Evolutionary conservation across 2,329 filamentous ascomycete genomes (phyloP).

Genomic region (Aspergillus neoniger): DNA sequence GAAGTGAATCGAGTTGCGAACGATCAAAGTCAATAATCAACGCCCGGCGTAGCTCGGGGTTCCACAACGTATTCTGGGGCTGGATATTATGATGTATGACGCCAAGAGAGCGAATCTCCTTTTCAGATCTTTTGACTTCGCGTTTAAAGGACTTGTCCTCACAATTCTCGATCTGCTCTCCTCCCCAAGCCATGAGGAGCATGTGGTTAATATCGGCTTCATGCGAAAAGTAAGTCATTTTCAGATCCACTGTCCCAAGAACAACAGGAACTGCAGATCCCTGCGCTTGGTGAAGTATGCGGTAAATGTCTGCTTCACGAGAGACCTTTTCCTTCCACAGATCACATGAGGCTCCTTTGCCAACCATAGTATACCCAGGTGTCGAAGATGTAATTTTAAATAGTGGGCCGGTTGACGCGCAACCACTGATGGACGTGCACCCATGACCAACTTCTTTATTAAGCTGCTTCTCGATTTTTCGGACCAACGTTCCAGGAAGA

Average conservation of each 20-base stretch:
- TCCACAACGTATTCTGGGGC: background rate
- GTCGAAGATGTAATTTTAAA: slow-evolving; percentile 32
- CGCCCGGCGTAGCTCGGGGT: background rate
- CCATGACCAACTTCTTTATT: background rate
- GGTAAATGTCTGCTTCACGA: slow-evolving; percentile 27
- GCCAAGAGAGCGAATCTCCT: background rate
- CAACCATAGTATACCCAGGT: slow-evolving; percentile 28
- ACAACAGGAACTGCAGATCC: slow-evolving; percentile 32
- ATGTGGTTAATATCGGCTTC: background rate
- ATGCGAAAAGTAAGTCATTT: background rate
- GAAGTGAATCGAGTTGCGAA: too few relatives aligned
- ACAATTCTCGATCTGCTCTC: background rate
- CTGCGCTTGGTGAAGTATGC: slow-evolving; percentile 24
- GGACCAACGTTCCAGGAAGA: background rate
- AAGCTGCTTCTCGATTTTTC: background rate
- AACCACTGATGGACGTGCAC: slow-evolving; percentile 29
- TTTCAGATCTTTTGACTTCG: background rate
- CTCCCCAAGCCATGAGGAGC: background rate
- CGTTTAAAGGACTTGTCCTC: background rate
- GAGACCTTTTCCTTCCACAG: slow-evolving; percentile 25
- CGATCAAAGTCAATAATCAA: background rate
- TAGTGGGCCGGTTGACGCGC: slow-evolving; percentile 28
- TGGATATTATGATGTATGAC: background rate
- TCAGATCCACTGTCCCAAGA: slow-evolving; percentile 27
- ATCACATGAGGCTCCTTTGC: slow-evolving; percentile 31